These are phyloP conservation scores for Spathaspora gorwiae DNA, from an alignment of 805 yeast species.

Conservation along the genomic window DNA sequence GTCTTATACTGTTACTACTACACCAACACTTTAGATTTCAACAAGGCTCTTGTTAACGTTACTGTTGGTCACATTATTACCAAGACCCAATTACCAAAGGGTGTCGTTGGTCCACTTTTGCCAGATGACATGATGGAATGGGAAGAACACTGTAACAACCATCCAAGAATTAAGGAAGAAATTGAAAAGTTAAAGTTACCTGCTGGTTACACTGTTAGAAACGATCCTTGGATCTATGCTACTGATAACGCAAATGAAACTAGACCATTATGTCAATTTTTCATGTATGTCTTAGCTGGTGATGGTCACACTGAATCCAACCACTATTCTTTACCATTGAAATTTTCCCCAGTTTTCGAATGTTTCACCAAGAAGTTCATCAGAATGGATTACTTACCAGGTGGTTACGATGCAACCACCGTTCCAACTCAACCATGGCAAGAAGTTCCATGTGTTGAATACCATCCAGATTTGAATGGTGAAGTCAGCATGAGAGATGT, in stretches of 20 bases:
- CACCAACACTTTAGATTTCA: conserved; percentile 47
- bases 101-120: conserved; percentile 66
- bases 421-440: conserved; percentile 60
- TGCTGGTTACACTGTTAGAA: conserved; percentile 46
- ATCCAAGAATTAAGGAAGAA: conserved; percentile 60
- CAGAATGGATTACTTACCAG: conserved; percentile 71
- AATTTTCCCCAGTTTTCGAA: conserved; percentile 71
- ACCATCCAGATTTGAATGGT: conserved; percentile 67
- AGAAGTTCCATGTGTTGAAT: conserved; percentile 58
- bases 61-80: conserved; percentile 59
- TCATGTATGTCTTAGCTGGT: conserved; percentile 67
- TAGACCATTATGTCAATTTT: conserved; percentile 65
- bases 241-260: conserved; percentile 61
- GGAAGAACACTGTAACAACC: conserved; percentile 47
- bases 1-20: conserved; percentile 66
- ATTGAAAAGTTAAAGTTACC: conserved; percentile 66
- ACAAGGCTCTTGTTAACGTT: conserved; percentile 70
- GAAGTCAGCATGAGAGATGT: conserved; percentile 48
- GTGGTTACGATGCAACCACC: conserved; percentile 60
- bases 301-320: conserved; percentile 64
- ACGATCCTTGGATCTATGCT: conserved; percentile 87
- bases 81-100: conserved; percentile 51
- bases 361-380: conserved; percentile 54
- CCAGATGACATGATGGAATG: conserved; percentile 57
- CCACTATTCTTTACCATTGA: conserved; percentile 71